Evolutionary conservation across 306 rosid genomes (phyloP), one percentile per base, ranked within the genome.

Genomic region (Senna siamea): DNA sequence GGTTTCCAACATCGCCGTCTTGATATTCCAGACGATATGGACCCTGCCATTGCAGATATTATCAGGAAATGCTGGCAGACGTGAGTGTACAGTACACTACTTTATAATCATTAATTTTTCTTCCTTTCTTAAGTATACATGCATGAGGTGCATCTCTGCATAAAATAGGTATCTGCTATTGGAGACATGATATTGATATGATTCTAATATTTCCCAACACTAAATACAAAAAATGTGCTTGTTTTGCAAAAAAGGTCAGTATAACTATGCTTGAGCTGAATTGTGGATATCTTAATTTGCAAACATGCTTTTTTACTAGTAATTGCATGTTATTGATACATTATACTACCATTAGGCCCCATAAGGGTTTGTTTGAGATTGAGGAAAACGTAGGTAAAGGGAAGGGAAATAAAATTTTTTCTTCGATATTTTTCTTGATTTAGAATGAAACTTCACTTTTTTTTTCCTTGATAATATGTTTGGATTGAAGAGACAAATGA

Each of bases 1-100:
- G 99, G 99, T 76, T 95, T 95, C 84, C 99, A 95, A 84, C 99
- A 95, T 84, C 99, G 98, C 32, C 98, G 99, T 48, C 99, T 95
- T 67, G 99, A 95, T 75, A 92, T 95, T 85, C 98, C 99, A 5
- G 91, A 92, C 26, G 72, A 83, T 35, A 54, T 92, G 54, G 96
- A 95, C 80, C 96, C 98, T 28, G 73, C 82, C 51, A 28, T 95
- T 81, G 97, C 96, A 11, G 88, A 86, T 80, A 93, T 95, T 68
- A 90, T 95, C 68, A 38, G 79, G 70, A 85, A 78, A 75, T 95
- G 99, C 81, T 95, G 99, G 99, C 92, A 92, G 74, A 95, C 99
- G 99, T 95, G 79, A 90, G 99, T 84, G 66, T 19, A 41, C 47
- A 41, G 47, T 41, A 18, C 28, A 51, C 37, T 64, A 19, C 44